Conservation (phyloP, 2,329 filamentous ascomycete species). For the Gnomoniopsis smithogilvyi region DNA sequence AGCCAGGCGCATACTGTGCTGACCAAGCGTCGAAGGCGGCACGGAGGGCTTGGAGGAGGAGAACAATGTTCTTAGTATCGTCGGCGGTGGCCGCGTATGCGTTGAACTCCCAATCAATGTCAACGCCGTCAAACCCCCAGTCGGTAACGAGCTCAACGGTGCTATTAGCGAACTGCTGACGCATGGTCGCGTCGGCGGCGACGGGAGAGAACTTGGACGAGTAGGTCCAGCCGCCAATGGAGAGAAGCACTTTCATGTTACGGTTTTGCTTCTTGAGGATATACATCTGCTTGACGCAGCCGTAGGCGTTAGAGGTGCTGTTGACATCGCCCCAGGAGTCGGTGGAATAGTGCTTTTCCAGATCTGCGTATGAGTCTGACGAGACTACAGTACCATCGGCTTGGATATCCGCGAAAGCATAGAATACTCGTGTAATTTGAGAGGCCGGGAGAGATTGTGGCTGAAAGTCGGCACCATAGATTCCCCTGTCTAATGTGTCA, state of each 20-base stretch:
- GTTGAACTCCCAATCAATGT: slow-evolving; percentile 58
- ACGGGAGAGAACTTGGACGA: slow-evolving; percentile 65
- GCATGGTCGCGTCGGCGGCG: slow-evolving; percentile 58
- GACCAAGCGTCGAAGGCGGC: slow-evolving; percentile 31
- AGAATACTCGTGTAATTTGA: slow-evolving; percentile 73
- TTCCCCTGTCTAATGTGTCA: slow-evolving; percentile 29
- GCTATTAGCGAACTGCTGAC: slow-evolving; percentile 63
- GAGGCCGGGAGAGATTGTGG: slow-evolving; percentile 66
- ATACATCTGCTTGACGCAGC: slow-evolving; percentile 74
- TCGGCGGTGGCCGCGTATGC: slow-evolving; percentile 25
- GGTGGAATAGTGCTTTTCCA: slow-evolving; percentile 63
- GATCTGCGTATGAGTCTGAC: slow-evolving; percentile 61
- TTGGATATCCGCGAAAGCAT: slow-evolving; percentile 47
- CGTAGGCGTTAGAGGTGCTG: slow-evolving; percentile 62
- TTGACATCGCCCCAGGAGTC: slow-evolving; percentile 60
- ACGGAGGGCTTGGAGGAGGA: slow-evolving; percentile 40
- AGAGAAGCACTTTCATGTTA: slow-evolving; percentile 74
- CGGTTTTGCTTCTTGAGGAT: slow-evolving; percentile 73
- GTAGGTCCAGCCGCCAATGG: slow-evolving; percentile 79
- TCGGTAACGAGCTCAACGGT: slow-evolving; percentile 70
- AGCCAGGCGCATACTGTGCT: slow-evolving; percentile 24
- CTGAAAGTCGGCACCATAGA: slow-evolving; percentile 47
- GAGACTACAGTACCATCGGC: slow-evolving; percentile 47
- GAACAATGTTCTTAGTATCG: slow-evolving; percentile 40
- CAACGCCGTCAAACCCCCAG: slow-evolving; percentile 56